Conservation (phyloP, 495 filamentous ascomycete genomes). For the Glarea lozoyensis region DNA sequence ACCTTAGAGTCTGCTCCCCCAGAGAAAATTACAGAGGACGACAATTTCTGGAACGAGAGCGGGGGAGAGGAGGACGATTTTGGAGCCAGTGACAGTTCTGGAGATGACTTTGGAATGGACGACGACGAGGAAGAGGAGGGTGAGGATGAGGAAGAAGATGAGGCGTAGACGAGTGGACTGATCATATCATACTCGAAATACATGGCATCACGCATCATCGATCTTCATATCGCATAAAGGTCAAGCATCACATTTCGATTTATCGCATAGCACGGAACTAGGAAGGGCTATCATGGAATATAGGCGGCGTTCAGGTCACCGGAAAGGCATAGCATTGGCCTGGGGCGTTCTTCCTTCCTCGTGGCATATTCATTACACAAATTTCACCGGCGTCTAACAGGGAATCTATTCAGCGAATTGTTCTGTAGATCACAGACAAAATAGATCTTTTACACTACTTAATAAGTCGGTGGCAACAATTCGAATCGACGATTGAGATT, state of each 20-base stretch:
- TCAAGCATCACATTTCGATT: constrained; percentile 2
- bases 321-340: constrained; percentile 8
- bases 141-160: constrained; percentile 12
- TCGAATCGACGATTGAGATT: too few relatives aligned
- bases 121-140: constrained; percentile 38
- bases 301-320: constrained; percentile 6
- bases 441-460: too few relatives aligned
- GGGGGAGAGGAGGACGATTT: constrained; percentile 78
- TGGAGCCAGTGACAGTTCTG: constrained; percentile 59
- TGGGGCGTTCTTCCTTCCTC: constrained; percentile 6
- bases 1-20: constrained; percentile 49
- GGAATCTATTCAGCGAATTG: too few relatives aligned
- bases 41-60: constrained; percentile 75
- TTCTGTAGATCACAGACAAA: too few relatives aligned
- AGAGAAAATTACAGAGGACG: constrained; percentile 57
- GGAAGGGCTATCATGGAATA: constrained; percentile 3
- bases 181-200: too few relatives aligned
- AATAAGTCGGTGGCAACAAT: too few relatives aligned
- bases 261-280: constrained; percentile 17
- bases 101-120: constrained; percentile 42
- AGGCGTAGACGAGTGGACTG: constrained; percentile 14
- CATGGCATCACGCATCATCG: too few relatives aligned
- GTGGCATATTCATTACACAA: too few relatives aligned
- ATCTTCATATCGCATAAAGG: too few relatives aligned
- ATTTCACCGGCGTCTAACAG: too few relatives aligned